Evolutionary conservation across 495 filamentous ascomycete genomes (phyloP).

Genomic region (Aspergillus affinis): DNA sequence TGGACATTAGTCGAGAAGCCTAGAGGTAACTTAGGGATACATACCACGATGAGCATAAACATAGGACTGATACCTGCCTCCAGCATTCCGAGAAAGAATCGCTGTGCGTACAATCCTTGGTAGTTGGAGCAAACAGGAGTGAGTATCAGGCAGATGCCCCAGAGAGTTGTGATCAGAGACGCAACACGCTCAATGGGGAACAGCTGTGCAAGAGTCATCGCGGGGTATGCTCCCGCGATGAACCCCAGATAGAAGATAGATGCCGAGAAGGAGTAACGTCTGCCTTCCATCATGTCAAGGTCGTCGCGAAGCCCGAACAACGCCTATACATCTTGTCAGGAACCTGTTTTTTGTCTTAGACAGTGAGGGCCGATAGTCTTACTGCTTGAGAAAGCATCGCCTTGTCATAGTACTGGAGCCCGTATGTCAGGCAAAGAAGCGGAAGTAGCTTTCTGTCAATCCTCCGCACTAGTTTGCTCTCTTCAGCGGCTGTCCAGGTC

Average conservation of each 20-base stretch:
- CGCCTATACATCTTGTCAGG: conserved; percentile 23
- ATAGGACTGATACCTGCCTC: conserved; percentile 33
- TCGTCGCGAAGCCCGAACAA: conserved; percentile 40
- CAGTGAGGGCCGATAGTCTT: conserved; percentile 29
- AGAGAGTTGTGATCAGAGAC: conserved; percentile 29
- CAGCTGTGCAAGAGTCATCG: conserved; percentile 42
- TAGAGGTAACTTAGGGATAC: background rate
- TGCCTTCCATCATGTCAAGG: conserved; percentile 33
- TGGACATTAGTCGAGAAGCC: no score
- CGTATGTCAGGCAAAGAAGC: conserved; percentile 29
- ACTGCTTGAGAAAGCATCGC: conserved; percentile 49
- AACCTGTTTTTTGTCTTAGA: background rate
- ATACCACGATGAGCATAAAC: conserved; percentile 46
- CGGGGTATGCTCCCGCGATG: conserved; percentile 46
- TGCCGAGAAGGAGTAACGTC: conserved; percentile 37
- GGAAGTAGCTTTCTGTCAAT: conserved; percentile 50
- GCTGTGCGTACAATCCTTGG: conserved; percentile 37
- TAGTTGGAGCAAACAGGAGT: conserved; percentile 40
- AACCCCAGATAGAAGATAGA: conserved; percentile 51
- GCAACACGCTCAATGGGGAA: conserved; percentile 48
- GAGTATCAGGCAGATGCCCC: conserved; percentile 37
- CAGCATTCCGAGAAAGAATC: conserved; percentile 50
- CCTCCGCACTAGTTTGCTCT: conserved; percentile 42
- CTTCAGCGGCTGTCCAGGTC: conserved; percentile 43
- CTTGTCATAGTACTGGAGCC: conserved; percentile 52